Evolutionary conservation across 164 flowering plant genomes (phyloP).

Genomic region (Buxus sempervirens): DNA sequence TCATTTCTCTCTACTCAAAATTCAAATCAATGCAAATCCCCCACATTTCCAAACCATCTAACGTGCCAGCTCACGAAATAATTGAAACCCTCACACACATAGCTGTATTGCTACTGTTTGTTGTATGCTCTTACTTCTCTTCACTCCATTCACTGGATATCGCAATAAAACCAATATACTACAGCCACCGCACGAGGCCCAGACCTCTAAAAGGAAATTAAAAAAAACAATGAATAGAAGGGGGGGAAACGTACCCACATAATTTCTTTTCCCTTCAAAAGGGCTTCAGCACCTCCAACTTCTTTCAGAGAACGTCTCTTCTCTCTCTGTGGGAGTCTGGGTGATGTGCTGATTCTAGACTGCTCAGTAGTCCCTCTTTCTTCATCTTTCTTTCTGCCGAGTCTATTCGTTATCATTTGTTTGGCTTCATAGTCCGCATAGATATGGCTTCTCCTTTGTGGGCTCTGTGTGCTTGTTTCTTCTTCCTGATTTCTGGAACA

Average conservation of each 20-base stretch:
- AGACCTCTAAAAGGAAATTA: background rate
- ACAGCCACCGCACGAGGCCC: too few species aligned
- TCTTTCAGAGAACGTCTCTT: conserved; percentile 12
- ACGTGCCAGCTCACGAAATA: too few species aligned
- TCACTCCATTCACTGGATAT: too few species aligned
- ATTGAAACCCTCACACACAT: too few species aligned
- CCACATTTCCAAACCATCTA: too few species aligned
- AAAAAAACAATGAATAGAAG: too few species aligned
- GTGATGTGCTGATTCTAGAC: background rate
- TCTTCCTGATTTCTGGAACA: conserved; percentile 27
- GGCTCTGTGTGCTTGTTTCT: conserved; percentile 19
- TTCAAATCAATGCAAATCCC: too few species aligned
- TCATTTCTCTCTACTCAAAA: too few species aligned
- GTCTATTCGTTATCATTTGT: background rate
- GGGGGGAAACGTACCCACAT: background rate
- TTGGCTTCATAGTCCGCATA: conserved; percentile 18
- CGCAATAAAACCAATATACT: too few species aligned
- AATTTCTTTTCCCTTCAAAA: background rate
- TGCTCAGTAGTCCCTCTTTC: background rate
- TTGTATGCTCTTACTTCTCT: too few species aligned
- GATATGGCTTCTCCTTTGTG: conserved; percentile 32
- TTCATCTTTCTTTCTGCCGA: background rate
- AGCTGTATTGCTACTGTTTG: too few species aligned
- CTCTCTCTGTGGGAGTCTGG: conserved; percentile 1
- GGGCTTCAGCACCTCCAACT: background rate